Evolutionary conservation across 208 protist species (phyloP).

Genomic region (Endotrypanum monterogeii): DNA sequence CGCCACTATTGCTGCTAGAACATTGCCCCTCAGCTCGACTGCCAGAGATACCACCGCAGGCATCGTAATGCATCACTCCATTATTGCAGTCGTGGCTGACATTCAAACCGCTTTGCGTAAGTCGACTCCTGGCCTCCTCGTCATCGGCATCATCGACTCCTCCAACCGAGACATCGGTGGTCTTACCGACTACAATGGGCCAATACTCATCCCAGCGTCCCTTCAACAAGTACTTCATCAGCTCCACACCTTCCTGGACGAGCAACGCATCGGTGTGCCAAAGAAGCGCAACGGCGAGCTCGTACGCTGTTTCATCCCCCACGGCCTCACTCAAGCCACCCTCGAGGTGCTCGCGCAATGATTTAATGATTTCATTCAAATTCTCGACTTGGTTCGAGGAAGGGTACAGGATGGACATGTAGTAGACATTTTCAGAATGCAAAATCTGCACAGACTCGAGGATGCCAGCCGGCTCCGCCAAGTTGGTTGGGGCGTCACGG

Average conservation of each 20-base stretch:
- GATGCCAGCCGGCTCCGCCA: constrained; percentile 14
- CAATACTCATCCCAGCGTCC: constrained; percentile 52
- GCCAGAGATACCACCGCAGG: background rate
- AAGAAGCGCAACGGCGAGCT: constrained; percentile 65
- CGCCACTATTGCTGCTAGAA: background rate
- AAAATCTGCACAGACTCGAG: constrained; percentile 23
- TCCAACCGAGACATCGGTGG: background rate
- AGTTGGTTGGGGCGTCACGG: background rate
- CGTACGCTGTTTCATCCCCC: constrained; percentile 42
- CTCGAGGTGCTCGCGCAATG: constrained; percentile 37
- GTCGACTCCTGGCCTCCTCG: background rate
- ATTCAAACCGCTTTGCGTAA: background rate
- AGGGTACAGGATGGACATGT: constrained; percentile 51
- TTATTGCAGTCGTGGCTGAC: constrained; percentile 2
- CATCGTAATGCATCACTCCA: background rate
- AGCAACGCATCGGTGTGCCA: constrained; percentile 54
- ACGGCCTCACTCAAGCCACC: constrained; percentile 27
- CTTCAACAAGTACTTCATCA: constrained; percentile 74
- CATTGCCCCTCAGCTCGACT: background rate
- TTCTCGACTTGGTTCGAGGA: constrained; percentile 48
- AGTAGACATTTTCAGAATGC: constrained; percentile 30
- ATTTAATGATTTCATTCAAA: constrained; percentile 48
- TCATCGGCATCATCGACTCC: constrained; percentile 3
- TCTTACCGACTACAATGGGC: constrained; percentile 18
- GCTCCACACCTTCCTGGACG: constrained; percentile 62